Evolutionary conservation across 2,329 filamentous ascomycete genomes (phyloP).

Genomic region (Penicillium occitanis): DNA sequence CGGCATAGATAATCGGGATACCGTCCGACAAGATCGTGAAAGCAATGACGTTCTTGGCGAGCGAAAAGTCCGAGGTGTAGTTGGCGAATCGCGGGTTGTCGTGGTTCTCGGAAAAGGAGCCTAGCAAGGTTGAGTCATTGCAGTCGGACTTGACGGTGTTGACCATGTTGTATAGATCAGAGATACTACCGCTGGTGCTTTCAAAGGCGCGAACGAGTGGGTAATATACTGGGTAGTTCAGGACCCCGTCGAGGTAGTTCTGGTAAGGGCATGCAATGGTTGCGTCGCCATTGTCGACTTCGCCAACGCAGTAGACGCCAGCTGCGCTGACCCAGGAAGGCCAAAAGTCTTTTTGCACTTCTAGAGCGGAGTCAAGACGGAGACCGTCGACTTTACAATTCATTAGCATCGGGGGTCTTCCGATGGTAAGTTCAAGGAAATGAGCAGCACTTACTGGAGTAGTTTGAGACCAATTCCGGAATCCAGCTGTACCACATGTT

Average conservation of each 20-base stretch:
- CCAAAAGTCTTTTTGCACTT: slow-evolving; percentile 52
- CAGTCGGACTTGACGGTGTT: slow-evolving; percentile 37
- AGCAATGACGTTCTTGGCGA: slow-evolving; percentile 62
- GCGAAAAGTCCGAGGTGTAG: slow-evolving; percentile 37
- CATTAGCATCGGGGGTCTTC: background rate
- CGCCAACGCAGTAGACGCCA: slow-evolving; percentile 51
- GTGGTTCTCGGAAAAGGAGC: slow-evolving; percentile 62
- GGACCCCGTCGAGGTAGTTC: slow-evolving; percentile 45
- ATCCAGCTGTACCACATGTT: slow-evolving; percentile 61
- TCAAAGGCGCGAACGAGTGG: slow-evolving; percentile 39
- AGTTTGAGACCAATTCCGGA: slow-evolving; percentile 56
- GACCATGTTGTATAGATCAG: slow-evolving; percentile 37
- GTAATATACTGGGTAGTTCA: slow-evolving; percentile 50
- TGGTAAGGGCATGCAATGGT: slow-evolving; percentile 48
- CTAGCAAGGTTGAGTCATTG: slow-evolving; percentile 50
- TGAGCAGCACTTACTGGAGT: slow-evolving; percentile 60
- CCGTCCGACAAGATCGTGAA: slow-evolving; percentile 61
- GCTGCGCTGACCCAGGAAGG: slow-evolving; percentile 41
- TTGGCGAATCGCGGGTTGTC: slow-evolving; percentile 58
- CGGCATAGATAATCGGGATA: slow-evolving; percentile 66
- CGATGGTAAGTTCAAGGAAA: background rate
- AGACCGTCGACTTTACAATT: slow-evolving; percentile 49
- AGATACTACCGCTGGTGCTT: slow-evolving; percentile 36
- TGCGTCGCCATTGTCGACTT: slow-evolving; percentile 46
- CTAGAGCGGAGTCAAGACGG: slow-evolving; percentile 53